Conservation (phyloP, 371 early-diverging fungal genomes). For the Chytridium lagenaria region DNA sequence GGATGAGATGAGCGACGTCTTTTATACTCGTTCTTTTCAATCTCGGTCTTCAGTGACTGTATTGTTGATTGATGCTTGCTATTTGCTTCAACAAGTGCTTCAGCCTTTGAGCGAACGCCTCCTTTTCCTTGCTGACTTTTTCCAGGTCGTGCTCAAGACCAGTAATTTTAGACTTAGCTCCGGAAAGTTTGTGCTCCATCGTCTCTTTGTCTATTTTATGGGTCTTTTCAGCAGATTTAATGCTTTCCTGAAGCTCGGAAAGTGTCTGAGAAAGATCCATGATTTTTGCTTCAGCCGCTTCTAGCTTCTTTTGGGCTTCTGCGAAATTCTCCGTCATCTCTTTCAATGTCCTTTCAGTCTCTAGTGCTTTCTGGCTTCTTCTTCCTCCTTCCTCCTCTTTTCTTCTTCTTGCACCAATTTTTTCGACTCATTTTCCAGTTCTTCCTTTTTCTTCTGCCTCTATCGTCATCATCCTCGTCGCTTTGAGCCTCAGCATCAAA, state of each 20-base stretch:
- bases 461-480: slow-evolving; percentile 41
- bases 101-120: slow-evolving; percentile 5
- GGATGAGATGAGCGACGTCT: neutral
- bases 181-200: slow-evolving; percentile 22
- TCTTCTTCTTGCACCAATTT: neutral
- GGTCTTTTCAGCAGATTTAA: slow-evolving; percentile 10
- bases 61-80: neutral
- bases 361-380: slow-evolving; percentile 14
- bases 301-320: slow-evolving; percentile 18
- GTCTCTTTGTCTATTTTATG: slow-evolving; percentile 7
- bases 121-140: slow-evolving; percentile 23
- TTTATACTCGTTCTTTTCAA: slow-evolving; percentile 16
- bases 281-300: slow-evolving; percentile 24
- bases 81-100: slow-evolving; percentile 5
- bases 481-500: slow-evolving; percentile 15
- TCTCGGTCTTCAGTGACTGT: slow-evolving; percentile 18
- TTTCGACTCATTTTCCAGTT: slow-evolving; percentile 11
- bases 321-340: slow-evolving; percentile 11
- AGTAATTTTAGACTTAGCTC: slow-evolving; percentile 24
- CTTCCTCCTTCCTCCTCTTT: slow-evolving; percentile 36
- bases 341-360: slow-evolving; percentile 20
- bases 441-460: neutral
- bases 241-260: neutral
- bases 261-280: neutral
- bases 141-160: slow-evolving; percentile 36